A percentile compares a stretch with the other conserved stretches of the same genome.
phyloP scores from a whole-genome alignment of 192 early-diverging fungal genomes.

The Tieghemiomyces parasiticus region DNA sequence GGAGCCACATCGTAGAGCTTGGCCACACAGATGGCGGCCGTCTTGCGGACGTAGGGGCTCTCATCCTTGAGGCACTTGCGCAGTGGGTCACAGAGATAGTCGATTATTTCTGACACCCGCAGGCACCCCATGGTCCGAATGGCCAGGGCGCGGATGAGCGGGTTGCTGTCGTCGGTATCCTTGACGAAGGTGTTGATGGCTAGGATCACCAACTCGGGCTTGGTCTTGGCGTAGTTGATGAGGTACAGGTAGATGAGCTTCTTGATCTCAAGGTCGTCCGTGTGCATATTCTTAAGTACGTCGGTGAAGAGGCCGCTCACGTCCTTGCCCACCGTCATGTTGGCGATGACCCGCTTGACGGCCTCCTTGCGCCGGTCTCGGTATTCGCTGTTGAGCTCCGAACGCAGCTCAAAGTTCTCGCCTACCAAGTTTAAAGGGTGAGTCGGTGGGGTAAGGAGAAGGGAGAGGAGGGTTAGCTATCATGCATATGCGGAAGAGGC shows the following conservation, averaged over 20 bases:
- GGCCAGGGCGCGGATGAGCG: constrained; percentile 86
- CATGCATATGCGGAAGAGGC: not conserved
- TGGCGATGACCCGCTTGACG: constrained; percentile 97
- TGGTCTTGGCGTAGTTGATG: constrained; percentile 94
- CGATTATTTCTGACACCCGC: constrained; percentile 87
- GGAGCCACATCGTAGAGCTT: constrained; percentile 91
- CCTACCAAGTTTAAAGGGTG: constrained; percentile 31
- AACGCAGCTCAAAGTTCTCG: constrained; percentile 96
- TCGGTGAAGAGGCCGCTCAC: constrained; percentile 90
- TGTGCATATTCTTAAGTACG: constrained; percentile 99
- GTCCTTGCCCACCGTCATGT: constrained; percentile 99
- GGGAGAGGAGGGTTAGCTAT: not conserved
- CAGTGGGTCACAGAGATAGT: constrained; percentile 84
- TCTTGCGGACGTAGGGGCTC: constrained; percentile 96
- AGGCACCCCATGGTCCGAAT: constrained; percentile 98
- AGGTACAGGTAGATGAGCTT: constrained; percentile 96
- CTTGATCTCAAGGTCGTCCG: constrained; percentile 93
- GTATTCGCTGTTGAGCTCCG: constrained; percentile 96
- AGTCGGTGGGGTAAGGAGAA: not conserved
- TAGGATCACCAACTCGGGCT: constrained; percentile 91
- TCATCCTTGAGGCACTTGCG: constrained; percentile 82
- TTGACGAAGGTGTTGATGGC: constrained; percentile 97
- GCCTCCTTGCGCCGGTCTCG: constrained; percentile 90
- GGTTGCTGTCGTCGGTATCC: constrained; percentile 89
- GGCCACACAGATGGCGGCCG: constrained; percentile 88